Percentiles rank a stretch among this genome's conserved stretches.
Evolutionary conservation across 2,329 filamentous ascomycete genomes (phyloP).

Genomic region (Teratosphaeria destructans): DNA sequence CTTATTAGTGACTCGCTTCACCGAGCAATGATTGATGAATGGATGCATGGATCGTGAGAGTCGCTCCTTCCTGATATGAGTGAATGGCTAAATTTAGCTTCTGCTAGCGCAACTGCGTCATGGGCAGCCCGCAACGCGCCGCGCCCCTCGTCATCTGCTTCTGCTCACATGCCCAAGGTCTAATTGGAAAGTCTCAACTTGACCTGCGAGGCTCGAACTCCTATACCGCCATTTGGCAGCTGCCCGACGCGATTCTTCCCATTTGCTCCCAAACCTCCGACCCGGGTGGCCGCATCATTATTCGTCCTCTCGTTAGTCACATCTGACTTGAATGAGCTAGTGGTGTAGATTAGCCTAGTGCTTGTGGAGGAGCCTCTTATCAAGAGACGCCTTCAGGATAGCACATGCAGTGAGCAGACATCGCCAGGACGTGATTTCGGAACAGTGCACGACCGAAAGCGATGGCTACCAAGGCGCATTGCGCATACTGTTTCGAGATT

Average conservation of each 20-base stretch:
- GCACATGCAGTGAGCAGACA: neutral
- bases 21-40: no score
- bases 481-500: conserved; percentile 85
- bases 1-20: no score
- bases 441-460: neutral
- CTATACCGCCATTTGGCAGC: neutral
- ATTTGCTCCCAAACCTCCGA: neutral
- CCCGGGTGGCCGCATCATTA: neutral
- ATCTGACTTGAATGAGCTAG: neutral
- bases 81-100: neutral
- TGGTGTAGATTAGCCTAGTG: neutral
- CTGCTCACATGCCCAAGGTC: neutral
- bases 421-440: neutral
- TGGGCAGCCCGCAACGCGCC: neutral
- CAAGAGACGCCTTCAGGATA: neutral
- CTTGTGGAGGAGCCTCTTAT: neutral
- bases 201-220: neutral
- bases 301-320: neutral
- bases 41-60: no score
- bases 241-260: neutral
- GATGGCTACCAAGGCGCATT: conserved; percentile 82
- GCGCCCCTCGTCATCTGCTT: neutral
- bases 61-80: no score
- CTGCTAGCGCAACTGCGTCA: neutral
- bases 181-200: neutral